Base-by-base conservation (phyloP, 192 early-diverging fungal genomes). In the Entomortierella parvispora region DNA sequence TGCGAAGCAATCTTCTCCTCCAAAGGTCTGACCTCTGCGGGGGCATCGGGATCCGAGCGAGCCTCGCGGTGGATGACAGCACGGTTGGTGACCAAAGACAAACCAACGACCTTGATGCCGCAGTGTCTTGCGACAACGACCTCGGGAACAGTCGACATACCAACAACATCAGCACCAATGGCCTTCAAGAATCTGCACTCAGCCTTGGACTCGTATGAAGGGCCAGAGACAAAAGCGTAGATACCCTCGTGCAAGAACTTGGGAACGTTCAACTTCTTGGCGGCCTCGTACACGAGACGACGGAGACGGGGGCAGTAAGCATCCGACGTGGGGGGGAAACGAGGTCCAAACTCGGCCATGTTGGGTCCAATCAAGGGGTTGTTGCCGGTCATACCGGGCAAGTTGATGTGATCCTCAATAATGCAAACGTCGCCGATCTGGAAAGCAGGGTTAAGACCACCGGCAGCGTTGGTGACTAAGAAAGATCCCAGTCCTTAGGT, bases 91-190 rank as follows among this genome's bases (percentile, higher is more conserved):
- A 96, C 88, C 65, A 96, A 81, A 49, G 86, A 88, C 34, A 96
- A 56, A 29, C 93, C 94, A 44, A 97, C 70, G 4, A 96, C 90
- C 42, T 87, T 82, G 47, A 97, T 84, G 10, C 94, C 94, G 47
- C 89, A 87, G 69, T 97, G 95, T 14, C 89, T 83, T 20, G 95
- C 95, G n/a, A 92, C 88, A 46, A 96, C 81, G 18, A 95, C 91
- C 63, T 97, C 96, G 0, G 96, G 94, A 34, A 93, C 90, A 5
- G 94, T 96, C 17, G 90, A 92, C 90, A 96, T 94, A 22, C 95
- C 95, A 12, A 98, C 90, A 46, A 88, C 87, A 78, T 96, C 95
- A 14, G 86, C 94, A 32, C 93, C 93, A 20, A 91, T 70, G 10
- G 31, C 20, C 9, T 85, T 84, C 62, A 98, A 81, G 64, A 89